Percentiles rank a stretch among this genome's conserved stretches.
Evolutionary conservation across 805 yeast species (phyloP).

Genomic region (Lipomyces oligophaga): DNA sequence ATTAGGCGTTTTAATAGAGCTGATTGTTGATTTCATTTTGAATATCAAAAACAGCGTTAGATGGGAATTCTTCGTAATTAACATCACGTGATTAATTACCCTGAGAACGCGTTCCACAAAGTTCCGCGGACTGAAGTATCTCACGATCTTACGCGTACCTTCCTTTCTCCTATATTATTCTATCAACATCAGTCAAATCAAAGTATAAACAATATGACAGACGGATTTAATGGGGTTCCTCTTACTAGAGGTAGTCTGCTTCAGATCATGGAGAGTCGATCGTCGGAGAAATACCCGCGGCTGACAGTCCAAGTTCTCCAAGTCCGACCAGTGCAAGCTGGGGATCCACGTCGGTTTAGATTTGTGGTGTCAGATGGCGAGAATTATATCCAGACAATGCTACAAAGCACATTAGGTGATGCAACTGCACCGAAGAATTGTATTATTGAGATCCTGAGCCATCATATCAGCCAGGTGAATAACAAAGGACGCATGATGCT

Average conservation of each 20-base stretch:
- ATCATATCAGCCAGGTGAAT: neutral
- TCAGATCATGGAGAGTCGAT: constrained; percentile 4
- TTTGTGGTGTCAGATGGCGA: constrained; percentile 28
- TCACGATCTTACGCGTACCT: too few relatives aligned
- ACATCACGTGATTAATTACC: too few relatives aligned
- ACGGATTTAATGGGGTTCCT: too few relatives aligned
- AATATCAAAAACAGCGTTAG: too few relatives aligned
- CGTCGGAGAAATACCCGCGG: neutral
- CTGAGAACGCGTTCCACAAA: too few relatives aligned
- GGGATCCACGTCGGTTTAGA: constrained; percentile 26
- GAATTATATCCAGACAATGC: constrained; percentile 24
- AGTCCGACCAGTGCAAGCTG: constrained; percentile 20
- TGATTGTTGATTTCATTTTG: too few relatives aligned
- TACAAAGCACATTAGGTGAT: constrained; percentile 13
- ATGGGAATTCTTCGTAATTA: too few relatives aligned
- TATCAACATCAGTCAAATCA: too few relatives aligned
- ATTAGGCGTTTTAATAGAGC: neutral
- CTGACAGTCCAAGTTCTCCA: constrained; percentile 24
- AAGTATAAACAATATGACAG: neutral
- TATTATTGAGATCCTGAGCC: constrained; percentile 18
- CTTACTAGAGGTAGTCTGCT: constrained; percentile 13
- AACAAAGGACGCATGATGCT: constrained; percentile 4
- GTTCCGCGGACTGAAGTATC: too few relatives aligned
- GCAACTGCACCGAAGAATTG: constrained; percentile 9
- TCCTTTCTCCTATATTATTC: too few relatives aligned